Conservation (phyloP, 345 rosid genomes). For the Angophora floribunda region DNA sequence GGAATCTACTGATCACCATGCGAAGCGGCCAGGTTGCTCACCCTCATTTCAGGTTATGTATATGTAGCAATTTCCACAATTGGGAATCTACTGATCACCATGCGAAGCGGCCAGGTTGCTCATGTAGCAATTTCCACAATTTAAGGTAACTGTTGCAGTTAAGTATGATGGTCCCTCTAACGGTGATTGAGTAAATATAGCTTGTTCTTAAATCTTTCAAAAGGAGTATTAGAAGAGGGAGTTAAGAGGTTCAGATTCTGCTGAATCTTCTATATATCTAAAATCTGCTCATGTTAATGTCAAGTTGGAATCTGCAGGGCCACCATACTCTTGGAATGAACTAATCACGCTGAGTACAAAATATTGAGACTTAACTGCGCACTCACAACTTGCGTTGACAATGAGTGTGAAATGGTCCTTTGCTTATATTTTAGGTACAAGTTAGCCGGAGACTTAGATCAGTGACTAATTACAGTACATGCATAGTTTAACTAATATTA, state of each 20-base stretch:
- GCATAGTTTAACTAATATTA: background rate
- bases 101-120: background rate
- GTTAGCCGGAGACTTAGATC: background rate
- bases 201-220: background rate
- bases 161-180: background rate
- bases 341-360: constrained; percentile 73
- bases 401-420: constrained; percentile 18
- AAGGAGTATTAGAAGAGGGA: background rate
- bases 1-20: background rate
- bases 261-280: background rate
- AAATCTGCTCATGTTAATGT: background rate
- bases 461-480: background rate
- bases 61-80: background rate
- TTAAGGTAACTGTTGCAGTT: background rate
- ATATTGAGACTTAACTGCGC: constrained; percentile 83
- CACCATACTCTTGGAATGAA: constrained; percentile 82
- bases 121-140: background rate
- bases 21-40: background rate
- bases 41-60: background rate
- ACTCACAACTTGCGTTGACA: constrained; percentile 85
- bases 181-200: background rate
- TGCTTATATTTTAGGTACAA: background rate
- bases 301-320: constrained; percentile 84
- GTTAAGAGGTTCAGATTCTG: background rate
- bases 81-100: background rate